Conservation (phyloP, 1,284 basidiomycete genomes). For the Ceratobasidium sp. region DNA sequence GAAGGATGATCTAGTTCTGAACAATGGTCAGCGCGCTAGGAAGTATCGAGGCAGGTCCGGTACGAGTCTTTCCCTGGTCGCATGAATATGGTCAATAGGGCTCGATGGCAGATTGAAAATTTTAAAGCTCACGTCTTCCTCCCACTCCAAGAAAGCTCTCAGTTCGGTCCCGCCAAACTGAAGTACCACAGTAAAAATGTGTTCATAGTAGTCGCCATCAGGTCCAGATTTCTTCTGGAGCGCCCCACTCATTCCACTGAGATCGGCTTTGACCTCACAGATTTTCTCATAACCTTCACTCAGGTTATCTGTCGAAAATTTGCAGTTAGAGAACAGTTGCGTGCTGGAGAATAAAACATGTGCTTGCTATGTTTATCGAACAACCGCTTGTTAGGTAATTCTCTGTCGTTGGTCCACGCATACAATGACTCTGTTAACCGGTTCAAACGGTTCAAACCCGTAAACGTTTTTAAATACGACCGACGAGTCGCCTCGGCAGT, state of each 20-base stretch:
- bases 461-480: constrained; percentile 33
- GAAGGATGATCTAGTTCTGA: too few relatives aligned
- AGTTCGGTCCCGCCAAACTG: constrained; percentile 46
- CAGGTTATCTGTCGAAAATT: constrained; percentile 2
- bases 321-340: background rate
- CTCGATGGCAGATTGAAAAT: too few relatives aligned
- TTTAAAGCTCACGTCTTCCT: too few relatives aligned
- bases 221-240: constrained; percentile 20
- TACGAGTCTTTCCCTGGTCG: too few relatives aligned
- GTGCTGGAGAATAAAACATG: too few relatives aligned
- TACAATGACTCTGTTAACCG: too few relatives aligned
- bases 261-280: constrained; percentile 42
- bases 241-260: constrained; percentile 38
- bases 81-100: too few relatives aligned
- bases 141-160: constrained; percentile 33
- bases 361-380: background rate
- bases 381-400: too few relatives aligned
- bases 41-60: too few relatives aligned
- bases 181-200: constrained; percentile 43
- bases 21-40: too few relatives aligned
- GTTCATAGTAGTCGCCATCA: constrained; percentile 38
- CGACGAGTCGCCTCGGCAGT: constrained; percentile 34
- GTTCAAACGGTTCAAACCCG: too few relatives aligned
- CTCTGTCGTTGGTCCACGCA: too few relatives aligned
- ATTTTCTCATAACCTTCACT: constrained; percentile 37